phyloP scores from a whole-genome alignment of 805 yeast genomes.

The Yarrowia sp. region DNA sequence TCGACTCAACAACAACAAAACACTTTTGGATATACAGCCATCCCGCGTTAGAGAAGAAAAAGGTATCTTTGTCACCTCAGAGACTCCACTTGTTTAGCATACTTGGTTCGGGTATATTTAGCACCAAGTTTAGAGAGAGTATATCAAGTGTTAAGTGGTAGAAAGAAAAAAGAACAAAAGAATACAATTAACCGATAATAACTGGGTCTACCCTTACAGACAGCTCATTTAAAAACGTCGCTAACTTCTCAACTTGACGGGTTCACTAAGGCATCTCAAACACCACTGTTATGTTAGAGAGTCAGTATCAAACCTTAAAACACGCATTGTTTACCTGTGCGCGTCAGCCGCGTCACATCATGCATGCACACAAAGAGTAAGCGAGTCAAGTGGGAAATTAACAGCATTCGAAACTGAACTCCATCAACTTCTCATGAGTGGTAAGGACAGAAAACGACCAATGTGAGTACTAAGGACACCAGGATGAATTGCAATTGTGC shows the following conservation, averaged over 20 bases:
- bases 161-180: too few relatives aligned
- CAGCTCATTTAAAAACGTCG: too few relatives aligned
- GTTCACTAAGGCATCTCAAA: background rate
- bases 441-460: constrained; percentile 21
- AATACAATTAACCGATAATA: too few relatives aligned
- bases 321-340: constrained; percentile 18
- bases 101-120: background rate
- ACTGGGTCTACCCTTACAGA: too few relatives aligned
- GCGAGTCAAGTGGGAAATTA: constrained; percentile 9
- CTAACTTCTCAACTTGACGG: background rate
- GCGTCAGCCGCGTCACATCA: constrained; percentile 16
- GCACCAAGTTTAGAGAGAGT: background rate
- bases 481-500: background rate
- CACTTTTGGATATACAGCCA: background rate
- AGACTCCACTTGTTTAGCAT: background rate
- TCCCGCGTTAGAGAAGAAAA: background rate
- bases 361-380: background rate
- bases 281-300: background rate
- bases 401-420: background rate
- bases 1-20: background rate
- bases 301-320: background rate
- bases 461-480: background rate
- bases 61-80: background rate
- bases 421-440: constrained; percentile 11
- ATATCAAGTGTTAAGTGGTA: too few relatives aligned